phyloP scores from a whole-genome alignment of 345 rosid genomes.

The Carallia brachiata region DNA sequence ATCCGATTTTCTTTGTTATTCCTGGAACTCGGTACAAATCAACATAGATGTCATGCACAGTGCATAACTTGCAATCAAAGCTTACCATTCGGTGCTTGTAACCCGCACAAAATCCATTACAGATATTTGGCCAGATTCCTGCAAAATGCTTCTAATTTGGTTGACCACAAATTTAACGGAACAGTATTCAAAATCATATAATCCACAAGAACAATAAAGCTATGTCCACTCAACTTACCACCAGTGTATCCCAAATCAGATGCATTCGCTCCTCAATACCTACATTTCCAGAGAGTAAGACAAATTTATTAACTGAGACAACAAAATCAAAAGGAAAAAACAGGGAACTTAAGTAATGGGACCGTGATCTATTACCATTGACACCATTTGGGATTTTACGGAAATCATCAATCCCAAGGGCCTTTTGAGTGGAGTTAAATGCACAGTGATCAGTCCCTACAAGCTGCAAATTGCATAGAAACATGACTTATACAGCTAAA shows the following conservation, averaged over 20 bases:
- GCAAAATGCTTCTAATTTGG: constrained; percentile 20
- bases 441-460: constrained; percentile 97
- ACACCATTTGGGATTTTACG: constrained; percentile 93
- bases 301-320: constrained; percentile 6
- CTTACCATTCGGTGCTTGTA: constrained; percentile 84
- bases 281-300: constrained; percentile 25
- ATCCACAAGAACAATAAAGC: neutral
- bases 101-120: constrained; percentile 63
- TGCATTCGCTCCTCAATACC: constrained; percentile 99
- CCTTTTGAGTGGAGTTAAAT: constrained; percentile 83
- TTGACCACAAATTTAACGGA: neutral
- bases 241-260: constrained; percentile 91
- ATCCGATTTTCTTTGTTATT: neutral
- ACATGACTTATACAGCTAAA: neutral
- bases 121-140: constrained; percentile 80
- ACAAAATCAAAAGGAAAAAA: neutral
- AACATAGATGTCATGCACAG: neutral
- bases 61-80: constrained; percentile 2
- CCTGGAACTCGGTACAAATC: neutral
- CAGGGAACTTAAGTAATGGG: constrained; percentile 9
- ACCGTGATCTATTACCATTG: constrained; percentile 55
- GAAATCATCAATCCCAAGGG: constrained; percentile 82
- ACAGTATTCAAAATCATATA: no score
- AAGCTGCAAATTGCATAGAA: constrained; percentile 53
- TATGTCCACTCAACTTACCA: constrained; percentile 52